A percentile compares a stretch with the other conserved stretches of the same genome.
These are phyloP conservation scores for Posidonia australis DNA, from an alignment of 106 monocot species.

Conservation along the genomic window DNA sequence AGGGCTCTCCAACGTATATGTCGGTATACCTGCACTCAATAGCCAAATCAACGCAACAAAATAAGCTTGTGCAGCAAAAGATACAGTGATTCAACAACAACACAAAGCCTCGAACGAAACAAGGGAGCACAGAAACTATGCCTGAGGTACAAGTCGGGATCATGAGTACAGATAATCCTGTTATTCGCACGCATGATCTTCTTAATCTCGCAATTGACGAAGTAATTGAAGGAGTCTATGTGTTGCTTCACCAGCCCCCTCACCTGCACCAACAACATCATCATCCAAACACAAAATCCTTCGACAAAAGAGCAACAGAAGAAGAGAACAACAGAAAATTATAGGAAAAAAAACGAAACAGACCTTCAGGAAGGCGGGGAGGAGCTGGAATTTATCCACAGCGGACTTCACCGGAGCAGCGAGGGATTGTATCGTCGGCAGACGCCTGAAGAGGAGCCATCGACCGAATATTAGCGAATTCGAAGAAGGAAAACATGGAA, in stretches of 20 bases:
- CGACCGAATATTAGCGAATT: background rate
- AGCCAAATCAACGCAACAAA: background rate
- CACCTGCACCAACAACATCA: constrained; percentile 34
- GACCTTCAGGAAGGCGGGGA: constrained; percentile 51
- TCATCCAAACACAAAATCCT: background rate
- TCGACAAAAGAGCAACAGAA: too few species aligned
- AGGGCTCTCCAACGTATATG: constrained; percentile 48
- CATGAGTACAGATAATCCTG: constrained; percentile 33
- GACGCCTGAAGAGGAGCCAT: background rate
- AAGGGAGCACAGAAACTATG: constrained; percentile 1
- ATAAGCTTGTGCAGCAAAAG: background rate
- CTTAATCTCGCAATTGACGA: constrained; percentile 58
- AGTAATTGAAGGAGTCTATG: constrained; percentile 85
- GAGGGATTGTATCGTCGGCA: constrained; percentile 16
- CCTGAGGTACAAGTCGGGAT: constrained; percentile 49
- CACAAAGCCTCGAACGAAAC: background rate
- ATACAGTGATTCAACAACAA: background rate
- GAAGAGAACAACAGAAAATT: background rate
- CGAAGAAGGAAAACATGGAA: background rate
- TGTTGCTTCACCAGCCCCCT: constrained; percentile 91
- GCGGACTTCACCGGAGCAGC: constrained; percentile 52
- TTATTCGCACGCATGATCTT: constrained; percentile 84
- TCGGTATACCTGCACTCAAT: constrained; percentile 39
- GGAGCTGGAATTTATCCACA: constrained; percentile 74
- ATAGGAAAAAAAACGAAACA: background rate